phyloP scores from a whole-genome alignment of 768 basidiomycete species.

The Chalciporus sphaerocephalus region DNA sequence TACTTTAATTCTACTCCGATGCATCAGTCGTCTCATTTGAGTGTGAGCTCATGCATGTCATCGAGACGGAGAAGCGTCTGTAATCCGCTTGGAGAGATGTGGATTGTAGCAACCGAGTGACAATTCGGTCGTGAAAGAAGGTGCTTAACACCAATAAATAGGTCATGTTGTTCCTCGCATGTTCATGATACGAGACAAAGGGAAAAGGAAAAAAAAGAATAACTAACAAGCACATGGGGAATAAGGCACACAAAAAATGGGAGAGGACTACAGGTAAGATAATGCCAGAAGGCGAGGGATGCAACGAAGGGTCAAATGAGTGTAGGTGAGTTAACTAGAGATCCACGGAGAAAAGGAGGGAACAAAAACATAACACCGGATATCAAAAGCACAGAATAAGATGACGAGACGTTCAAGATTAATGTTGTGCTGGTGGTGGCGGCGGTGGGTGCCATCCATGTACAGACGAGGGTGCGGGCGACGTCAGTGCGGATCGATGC shows the following conservation, averaged over 20 bases:
- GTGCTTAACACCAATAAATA: no score
- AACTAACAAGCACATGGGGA: background rate
- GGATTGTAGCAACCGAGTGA: no score
- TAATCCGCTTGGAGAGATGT: no score
- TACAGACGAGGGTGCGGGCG: conserved; percentile 5
- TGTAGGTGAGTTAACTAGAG: background rate
- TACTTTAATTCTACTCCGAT: no score
- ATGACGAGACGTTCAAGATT: background rate
- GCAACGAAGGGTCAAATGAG: background rate
- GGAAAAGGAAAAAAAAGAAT: no score
- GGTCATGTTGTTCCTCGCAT: no score
- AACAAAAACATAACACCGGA: background rate
- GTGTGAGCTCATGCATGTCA: no score
- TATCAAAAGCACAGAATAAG: background rate
- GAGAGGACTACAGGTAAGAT: background rate
- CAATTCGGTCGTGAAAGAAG: no score
- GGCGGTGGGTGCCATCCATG: conserved; percentile 10
- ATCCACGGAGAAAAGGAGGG: background rate
- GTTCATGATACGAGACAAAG: no score
- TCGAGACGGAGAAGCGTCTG: no score
- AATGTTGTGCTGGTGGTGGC: conserved; percentile 14
- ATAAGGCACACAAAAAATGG: background rate
- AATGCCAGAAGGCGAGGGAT: background rate
- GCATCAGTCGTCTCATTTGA: no score
- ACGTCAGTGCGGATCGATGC: conserved; percentile 5